Percentiles rank a stretch among this genome's conserved stretches.
phyloP scores from a whole-genome alignment of 176 grass and related monocot genomes.

The Musa acuminata region DNA sequence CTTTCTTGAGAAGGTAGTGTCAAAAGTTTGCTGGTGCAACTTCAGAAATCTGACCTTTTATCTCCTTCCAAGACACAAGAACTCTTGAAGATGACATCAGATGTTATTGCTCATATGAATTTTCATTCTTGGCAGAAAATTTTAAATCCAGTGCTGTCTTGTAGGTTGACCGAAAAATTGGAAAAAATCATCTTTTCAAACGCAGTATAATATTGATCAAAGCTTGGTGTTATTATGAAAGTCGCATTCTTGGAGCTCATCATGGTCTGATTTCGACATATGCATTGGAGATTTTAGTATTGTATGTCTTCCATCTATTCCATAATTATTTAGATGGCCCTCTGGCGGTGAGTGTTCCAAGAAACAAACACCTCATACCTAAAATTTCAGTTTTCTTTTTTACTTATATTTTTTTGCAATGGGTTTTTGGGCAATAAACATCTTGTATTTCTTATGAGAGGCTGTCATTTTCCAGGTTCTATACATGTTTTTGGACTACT shows the following conservation, averaged over 20 bases:
- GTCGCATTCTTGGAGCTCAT: slow-evolving; percentile 91
- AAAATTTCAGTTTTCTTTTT: background rate
- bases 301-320: slow-evolving; percentile 81
- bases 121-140: background rate
- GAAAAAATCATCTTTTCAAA: slow-evolving; percentile 70
- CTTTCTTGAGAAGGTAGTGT: slow-evolving; percentile 77
- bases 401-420: slow-evolving; percentile 4
- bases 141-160: slow-evolving; percentile 11
- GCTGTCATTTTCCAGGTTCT: slow-evolving; percentile 53
- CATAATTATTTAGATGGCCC: slow-evolving; percentile 54
- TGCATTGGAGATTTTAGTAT: slow-evolving; percentile 75
- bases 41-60: background rate
- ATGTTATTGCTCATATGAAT: background rate
- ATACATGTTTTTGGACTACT: slow-evolving; percentile 87
- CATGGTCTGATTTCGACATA: slow-evolving; percentile 92
- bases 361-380: background rate
- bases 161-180: slow-evolving; percentile 66
- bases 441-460: background rate
- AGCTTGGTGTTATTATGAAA: slow-evolving; percentile 94
- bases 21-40: background rate
- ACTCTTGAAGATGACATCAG: background rate
- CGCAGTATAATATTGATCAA: slow-evolving; percentile 91
- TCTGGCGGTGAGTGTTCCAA: slow-evolving; percentile 47
- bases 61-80: background rate
- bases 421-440: background rate